phyloP scores from a whole-genome alignment of 2,329 filamentous ascomycete genomes.

The Nothopassalora personata region DNA sequence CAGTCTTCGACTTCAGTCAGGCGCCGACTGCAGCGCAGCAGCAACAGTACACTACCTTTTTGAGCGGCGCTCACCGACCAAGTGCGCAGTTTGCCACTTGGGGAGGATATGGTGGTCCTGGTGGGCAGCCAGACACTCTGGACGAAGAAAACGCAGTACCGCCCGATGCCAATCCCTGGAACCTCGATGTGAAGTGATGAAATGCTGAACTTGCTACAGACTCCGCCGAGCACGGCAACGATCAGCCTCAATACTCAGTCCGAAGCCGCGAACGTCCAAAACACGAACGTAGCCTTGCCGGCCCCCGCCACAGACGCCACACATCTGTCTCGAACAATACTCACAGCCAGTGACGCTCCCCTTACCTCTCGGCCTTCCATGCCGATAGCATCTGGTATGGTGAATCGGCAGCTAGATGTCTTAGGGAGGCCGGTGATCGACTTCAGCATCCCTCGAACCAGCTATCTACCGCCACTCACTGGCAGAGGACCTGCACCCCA shows the following conservation, averaged over 20 bases:
- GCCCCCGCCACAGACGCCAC: background rate
- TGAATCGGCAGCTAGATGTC: background rate
- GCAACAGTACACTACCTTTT: slow-evolving; percentile 9
- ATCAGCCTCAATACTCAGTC: background rate
- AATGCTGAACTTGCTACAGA: slow-evolving; percentile 1
- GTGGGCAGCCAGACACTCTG: slow-evolving; percentile 20
- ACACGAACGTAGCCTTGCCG: background rate
- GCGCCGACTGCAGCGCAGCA: slow-evolving; percentile 1
- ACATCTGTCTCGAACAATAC: background rate
- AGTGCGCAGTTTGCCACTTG: slow-evolving; percentile 29
- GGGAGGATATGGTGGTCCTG: slow-evolving; percentile 26
- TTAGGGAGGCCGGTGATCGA: background rate
- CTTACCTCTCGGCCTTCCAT: background rate
- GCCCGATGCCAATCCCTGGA: slow-evolving; percentile 24
- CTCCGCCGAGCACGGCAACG: background rate
- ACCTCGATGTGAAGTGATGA: slow-evolving; percentile 4
- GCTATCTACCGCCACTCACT: slow-evolving; percentile 7
- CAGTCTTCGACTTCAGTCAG: slow-evolving; percentile 13
- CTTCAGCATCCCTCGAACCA: slow-evolving; percentile 9
- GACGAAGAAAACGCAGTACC: slow-evolving; percentile 32
- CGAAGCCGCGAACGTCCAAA: background rate
- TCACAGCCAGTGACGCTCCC: background rate
- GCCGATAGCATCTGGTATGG: background rate
- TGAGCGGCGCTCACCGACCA: slow-evolving; percentile 13
- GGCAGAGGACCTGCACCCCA: slow-evolving; percentile 9